Percentiles rank a stretch among this genome's conserved stretches.
Evolutionary conservation across 2,329 filamentous ascomycete species (phyloP).

Genomic region (Leptographium galeiforme): DNA sequence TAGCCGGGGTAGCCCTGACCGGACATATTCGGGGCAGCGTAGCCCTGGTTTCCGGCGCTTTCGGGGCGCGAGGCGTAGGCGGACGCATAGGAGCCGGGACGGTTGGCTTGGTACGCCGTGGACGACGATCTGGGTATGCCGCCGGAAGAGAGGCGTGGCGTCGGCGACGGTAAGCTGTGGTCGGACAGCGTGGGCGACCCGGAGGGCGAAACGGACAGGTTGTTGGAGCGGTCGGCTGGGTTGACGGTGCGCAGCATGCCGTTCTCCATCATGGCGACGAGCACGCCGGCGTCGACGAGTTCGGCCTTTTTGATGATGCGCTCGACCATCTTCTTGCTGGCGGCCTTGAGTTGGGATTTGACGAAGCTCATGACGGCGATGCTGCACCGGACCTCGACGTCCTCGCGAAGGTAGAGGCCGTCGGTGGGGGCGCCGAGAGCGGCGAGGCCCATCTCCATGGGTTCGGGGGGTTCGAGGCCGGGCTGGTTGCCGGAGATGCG

Average conservation of each 20-base stretch:
- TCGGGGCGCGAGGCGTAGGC: slow-evolving; percentile 15
- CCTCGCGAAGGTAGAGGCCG: slow-evolving; percentile 54
- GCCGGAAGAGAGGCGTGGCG: slow-evolving; percentile 9
- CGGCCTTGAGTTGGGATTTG: slow-evolving; percentile 51
- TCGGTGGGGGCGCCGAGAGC: slow-evolving; percentile 46
- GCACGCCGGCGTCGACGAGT: slow-evolving; percentile 49
- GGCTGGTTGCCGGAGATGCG: slow-evolving; percentile 56
- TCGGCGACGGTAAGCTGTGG: slow-evolving; percentile 2
- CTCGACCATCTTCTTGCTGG: slow-evolving; percentile 53
- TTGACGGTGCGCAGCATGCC: slow-evolving; percentile 48
- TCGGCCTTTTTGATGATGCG: slow-evolving; percentile 60
- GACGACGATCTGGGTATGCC: slow-evolving; percentile 1
- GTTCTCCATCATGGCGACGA: slow-evolving; percentile 55
- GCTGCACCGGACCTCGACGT: slow-evolving; percentile 59
- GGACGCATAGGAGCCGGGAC: slow-evolving; percentile 22
- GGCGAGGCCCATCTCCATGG: slow-evolving; percentile 46
- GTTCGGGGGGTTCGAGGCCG: slow-evolving; percentile 47
- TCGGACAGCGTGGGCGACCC: slow-evolving; percentile 12
- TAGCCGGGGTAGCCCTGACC: slow-evolving; percentile 1
- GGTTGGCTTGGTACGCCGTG: slow-evolving; percentile 26
- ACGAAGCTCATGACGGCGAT: slow-evolving; percentile 51
- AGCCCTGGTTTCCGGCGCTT: slow-evolving; percentile 15
- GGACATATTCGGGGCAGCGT: slow-evolving; percentile 4
- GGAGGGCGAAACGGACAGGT: slow-evolving; percentile 7
- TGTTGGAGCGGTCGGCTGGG: slow-evolving; percentile 34